Conservation (phyloP, 1,139 yeast species). For the Wickerhamiella infanticola region DNA sequence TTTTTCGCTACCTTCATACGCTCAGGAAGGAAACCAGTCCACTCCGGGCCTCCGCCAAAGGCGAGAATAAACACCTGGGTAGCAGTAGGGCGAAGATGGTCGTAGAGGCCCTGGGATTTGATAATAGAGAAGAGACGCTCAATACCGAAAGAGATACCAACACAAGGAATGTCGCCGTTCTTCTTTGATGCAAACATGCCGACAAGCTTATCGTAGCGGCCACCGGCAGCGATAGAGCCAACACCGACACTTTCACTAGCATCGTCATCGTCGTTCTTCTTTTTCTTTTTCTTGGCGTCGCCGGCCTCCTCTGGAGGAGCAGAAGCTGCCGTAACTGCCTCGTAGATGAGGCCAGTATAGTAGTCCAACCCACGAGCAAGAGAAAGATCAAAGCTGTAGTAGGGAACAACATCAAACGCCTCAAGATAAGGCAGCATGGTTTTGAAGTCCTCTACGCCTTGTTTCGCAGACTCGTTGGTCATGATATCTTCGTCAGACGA, state of each 20-base stretch:
- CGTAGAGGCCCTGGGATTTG: conserved; percentile 53
- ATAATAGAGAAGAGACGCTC: conserved; percentile 85
- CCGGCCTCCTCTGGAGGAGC: conserved; percentile 56
- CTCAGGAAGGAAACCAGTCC: conserved; percentile 84
- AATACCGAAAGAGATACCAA: conserved; percentile 91
- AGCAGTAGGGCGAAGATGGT: conserved; percentile 57
- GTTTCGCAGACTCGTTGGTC: conserved; percentile 53
- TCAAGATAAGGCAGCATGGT: conserved; percentile 60
- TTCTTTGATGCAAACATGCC: conserved; percentile 81
- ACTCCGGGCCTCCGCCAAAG: conserved; percentile 92
- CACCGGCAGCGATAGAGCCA: conserved; percentile 97
- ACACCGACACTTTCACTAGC: conserved; percentile 96
- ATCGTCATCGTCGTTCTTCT: conserved; percentile 52
- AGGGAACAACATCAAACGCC: conserved; percentile 54
- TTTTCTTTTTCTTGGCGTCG: conserved; percentile 27
- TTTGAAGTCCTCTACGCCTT: conserved; percentile 70
- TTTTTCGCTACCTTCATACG: conserved; percentile 72
- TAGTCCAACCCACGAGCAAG: conserved; percentile 95
- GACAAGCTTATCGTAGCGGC: conserved; percentile 88
- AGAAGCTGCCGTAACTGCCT: conserved; percentile 85
- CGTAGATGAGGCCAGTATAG: conserved; percentile 91
- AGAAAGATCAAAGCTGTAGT: conserved; percentile 75
- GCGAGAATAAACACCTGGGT: conserved; percentile 96
- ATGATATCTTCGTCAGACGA: conserved; percentile 41
- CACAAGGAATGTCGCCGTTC: conserved; percentile 77